Conservation (phyloP, 1,139 yeast species). For the Pichia sp. region DNA sequence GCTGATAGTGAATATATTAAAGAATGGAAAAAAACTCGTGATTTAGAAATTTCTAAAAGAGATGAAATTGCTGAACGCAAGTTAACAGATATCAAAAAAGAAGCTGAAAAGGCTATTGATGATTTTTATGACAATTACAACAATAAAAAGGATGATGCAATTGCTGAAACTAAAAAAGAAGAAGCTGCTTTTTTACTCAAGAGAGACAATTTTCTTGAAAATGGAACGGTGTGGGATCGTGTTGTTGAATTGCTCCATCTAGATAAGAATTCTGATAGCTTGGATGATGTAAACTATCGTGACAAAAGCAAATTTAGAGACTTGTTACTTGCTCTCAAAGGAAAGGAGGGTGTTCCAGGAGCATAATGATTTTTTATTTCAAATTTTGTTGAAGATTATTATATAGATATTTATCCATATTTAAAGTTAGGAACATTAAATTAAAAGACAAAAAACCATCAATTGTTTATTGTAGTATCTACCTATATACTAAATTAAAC, state of each 20-base stretch:
- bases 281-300: constrained; percentile 31
- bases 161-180: constrained; percentile 57
- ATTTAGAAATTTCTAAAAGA: constrained; percentile 72
- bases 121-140: constrained; percentile 93
- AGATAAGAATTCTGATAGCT: constrained; percentile 25
- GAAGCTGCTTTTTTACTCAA: constrained; percentile 69
- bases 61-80: constrained; percentile 67
- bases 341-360: constrained; percentile 65
- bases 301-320: constrained; percentile 72
- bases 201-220: constrained; percentile 69
- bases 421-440: too few species aligned
- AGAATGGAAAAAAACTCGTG: constrained; percentile 85
- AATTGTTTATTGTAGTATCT: too few species aligned
- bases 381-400: too few species aligned
- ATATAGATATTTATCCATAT: too few species aligned
- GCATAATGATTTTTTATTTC: too few species aligned
- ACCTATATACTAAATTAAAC: too few species aligned
- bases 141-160: constrained; percentile 68
- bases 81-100: constrained; percentile 61
- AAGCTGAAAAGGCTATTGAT: constrained; percentile 85
- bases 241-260: constrained; percentile 44
- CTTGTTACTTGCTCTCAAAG: constrained; percentile 56
- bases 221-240: constrained; percentile 88
- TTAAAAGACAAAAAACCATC: too few species aligned
- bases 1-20: constrained; percentile 53